A percentile compares a stretch with the other conserved stretches of the same genome.
phyloP scores from a whole-genome alignment of 1,284 basidiomycete genomes.

The Ceratobasidium sp. region DNA sequence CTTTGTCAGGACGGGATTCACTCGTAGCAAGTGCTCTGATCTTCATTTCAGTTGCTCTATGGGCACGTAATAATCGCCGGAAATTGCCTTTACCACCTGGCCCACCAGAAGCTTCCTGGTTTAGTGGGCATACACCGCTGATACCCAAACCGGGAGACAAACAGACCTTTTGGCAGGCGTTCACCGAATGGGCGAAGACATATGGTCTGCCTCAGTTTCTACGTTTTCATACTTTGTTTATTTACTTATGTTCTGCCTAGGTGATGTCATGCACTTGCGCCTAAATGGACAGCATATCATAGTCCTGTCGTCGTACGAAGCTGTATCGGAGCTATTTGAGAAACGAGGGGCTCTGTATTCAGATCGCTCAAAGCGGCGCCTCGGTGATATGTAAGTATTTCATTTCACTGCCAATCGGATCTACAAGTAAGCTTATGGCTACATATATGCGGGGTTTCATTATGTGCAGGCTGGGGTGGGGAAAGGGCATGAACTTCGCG shows the following conservation, averaged over 20 bases:
- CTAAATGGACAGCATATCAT: slow-evolving; percentile 15
- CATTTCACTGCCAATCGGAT: background rate
- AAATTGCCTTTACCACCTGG: slow-evolving; percentile 10
- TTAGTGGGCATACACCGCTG: background rate
- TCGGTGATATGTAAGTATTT: slow-evolving; percentile 7
- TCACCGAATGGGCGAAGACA: background rate
- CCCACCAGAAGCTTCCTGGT: slow-evolving; percentile 7
- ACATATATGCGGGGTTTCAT: background rate
- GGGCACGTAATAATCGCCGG: background rate
- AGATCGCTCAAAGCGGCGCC: background rate
- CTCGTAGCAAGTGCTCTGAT: background rate
- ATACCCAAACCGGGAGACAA: slow-evolving; percentile 5
- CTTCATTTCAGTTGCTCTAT: background rate
- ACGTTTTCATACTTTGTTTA: background rate
- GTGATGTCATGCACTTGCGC: slow-evolving; percentile 17
- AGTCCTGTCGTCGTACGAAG: slow-evolving; percentile 13
- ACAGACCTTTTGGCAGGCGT: slow-evolving; percentile 2
- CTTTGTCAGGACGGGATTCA: background rate
- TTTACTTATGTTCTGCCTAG: background rate
- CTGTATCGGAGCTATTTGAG: slow-evolving; percentile 23
- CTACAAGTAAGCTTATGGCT: background rate
- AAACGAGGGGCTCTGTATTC: slow-evolving; percentile 28
- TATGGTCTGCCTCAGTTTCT: slow-evolving; percentile 6
- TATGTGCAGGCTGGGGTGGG: slow-evolving; percentile 9
- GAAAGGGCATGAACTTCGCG: background rate